Evolutionary conservation across 1,139 yeast species (phyloP).

Genomic region (Zygosaccharomyces pseudobailii): DNA sequence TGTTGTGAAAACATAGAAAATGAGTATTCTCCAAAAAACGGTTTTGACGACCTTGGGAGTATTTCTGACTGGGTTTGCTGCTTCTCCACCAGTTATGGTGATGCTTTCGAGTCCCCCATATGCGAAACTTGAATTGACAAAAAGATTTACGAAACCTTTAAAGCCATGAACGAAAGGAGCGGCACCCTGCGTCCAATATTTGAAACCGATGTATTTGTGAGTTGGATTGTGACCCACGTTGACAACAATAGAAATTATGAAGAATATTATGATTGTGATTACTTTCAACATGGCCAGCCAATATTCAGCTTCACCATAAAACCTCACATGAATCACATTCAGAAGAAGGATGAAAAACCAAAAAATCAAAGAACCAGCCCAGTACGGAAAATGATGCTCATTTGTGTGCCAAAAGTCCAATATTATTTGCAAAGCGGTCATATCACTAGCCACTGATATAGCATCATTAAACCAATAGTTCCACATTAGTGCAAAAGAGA

Average conservation of each 20-base stretch:
- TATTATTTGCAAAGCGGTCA: conserved; percentile 56
- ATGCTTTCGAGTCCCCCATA: conserved; percentile 66
- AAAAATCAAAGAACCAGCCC: conserved; percentile 53
- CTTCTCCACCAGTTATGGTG: conserved; percentile 64
- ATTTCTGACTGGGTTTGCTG: conserved; percentile 51
- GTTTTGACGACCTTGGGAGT: conserved; percentile 56
- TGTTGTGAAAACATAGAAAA: conserved; percentile 44
- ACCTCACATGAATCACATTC: conserved; percentile 52
- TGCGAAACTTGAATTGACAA: conserved; percentile 61
- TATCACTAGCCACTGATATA: conserved; percentile 56
- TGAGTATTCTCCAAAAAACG: conserved; percentile 51
- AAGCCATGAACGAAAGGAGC: conserved; percentile 43
- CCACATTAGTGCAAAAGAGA: conserved; percentile 57
- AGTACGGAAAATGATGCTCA: conserved; percentile 44
- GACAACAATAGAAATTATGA: conserved; percentile 45
- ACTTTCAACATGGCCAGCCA: conserved; percentile 61
- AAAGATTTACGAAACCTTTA: conserved; percentile 39
- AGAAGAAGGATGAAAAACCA: conserved; percentile 51
- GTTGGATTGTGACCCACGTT: conserved; percentile 42
- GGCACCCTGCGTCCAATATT: conserved; percentile 45
- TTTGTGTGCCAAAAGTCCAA: conserved; percentile 54
- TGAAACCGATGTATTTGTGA: conserved; percentile 46
- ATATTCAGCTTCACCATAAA: conserved; percentile 63
- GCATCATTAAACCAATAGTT: conserved; percentile 68
- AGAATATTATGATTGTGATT: conserved; percentile 49